Base-by-base conservation (phyloP, 208 protist species). In the Strigomonas culicis region DNA sequence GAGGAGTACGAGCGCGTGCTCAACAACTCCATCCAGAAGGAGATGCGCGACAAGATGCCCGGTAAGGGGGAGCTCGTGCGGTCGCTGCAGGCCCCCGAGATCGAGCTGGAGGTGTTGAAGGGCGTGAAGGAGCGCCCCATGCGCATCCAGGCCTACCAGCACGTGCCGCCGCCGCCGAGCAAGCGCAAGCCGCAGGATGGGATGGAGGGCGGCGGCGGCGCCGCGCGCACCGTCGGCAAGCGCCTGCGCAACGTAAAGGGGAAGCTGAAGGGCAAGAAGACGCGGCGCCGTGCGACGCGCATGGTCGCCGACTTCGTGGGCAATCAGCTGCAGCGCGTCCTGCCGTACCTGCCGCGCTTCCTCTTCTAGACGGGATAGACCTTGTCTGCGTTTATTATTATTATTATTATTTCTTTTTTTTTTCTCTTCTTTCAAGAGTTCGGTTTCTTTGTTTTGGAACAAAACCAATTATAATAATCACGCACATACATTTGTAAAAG, bases 1-100 rank as follows among this genome's bases (percentile, higher is more conserved):
- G 76, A 72, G 59, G 87, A 93, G 72, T 85, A 93, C 59, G 86
- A 93, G 68, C 70, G 72, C 1, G 79, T 80, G 47, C 66, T 79
- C 44, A 65, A 86, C 53, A 72, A 79, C 64, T 82, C 82, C 13
- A 94, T 96, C 65, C 71, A 81, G 59, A 88, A 89, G 72, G 90
- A 96, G 70, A 77, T 84, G 60, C 86, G 90, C 13, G 47, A 59
- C 50, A 44, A 60, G 7, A 71, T 65, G 36, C 66, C 77, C 52
- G 80, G 80, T 6, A 76, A 74, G 21, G 77, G 77, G 4, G 84
- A 93, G 25, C 58, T 75, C 39, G 36, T 88, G 24, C 62, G 59
- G 13, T 59, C 59, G 51, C 70, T 95, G 55, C 70, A 63, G 41
- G 81, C 85, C 58, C 89, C 89, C 28, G 59, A 66, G 11, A 70